phyloP scores from a whole-genome alignment of 345 rosid species.

The Eucalyptus dawsonii region DNA sequence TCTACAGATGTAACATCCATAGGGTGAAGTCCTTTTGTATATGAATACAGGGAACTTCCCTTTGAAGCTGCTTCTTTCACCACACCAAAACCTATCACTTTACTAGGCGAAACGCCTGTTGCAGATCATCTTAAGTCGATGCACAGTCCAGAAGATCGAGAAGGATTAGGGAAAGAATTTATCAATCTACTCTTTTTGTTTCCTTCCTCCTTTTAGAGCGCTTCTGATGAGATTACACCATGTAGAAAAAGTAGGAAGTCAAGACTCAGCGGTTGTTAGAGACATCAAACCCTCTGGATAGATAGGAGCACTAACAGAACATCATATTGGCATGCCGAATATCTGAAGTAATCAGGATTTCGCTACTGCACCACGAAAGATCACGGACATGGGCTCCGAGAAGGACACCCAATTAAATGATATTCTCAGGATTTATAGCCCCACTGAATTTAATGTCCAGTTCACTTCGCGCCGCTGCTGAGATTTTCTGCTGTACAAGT shows the following conservation, averaged over 20 bases:
- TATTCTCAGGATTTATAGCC: not conserved
- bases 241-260: not conserved
- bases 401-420: not conserved
- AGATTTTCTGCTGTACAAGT: not conserved
- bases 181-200: not conserved
- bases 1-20: not conserved
- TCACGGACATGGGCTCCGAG: not conserved
- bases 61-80: not conserved
- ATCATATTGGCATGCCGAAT: not conserved
- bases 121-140: not conserved
- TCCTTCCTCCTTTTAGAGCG: not conserved
- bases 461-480: not conserved
- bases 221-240: not conserved
- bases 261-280: not conserved
- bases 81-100: not conserved
- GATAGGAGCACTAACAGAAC: not conserved
- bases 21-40: not conserved
- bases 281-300: not conserved
- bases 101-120: not conserved
- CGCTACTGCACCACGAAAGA: not conserved
- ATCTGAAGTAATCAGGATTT: not conserved
- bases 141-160: not conserved
- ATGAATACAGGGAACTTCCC: not conserved
- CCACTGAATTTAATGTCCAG: not conserved
- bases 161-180: not conserved